Evolutionary conservation across 805 yeast genomes (phyloP), one percentile per base, ranked within the genome.

Genomic region (Cyberlindnera misumaiensis): DNA sequence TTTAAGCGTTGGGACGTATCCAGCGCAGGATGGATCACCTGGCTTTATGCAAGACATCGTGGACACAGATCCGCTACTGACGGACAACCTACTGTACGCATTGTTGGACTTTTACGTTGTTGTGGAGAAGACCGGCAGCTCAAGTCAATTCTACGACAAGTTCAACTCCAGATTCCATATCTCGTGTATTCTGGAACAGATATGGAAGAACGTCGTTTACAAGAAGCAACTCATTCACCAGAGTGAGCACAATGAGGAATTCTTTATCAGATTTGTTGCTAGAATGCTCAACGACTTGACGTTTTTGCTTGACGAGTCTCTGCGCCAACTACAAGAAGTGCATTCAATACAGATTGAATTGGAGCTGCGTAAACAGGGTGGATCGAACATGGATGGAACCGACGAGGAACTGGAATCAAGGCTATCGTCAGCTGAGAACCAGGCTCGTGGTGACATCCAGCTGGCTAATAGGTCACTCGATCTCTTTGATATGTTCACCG

Each of bases 251-350:
- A 77, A 84, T 49, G 81, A 82, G 26, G 88, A 84, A 42, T 90
- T 93, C 52, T 93, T 93, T 57, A 83, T 90, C 35, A 72, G 95
- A 52, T 88, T 93, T 56, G 84, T 90, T 42, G 98, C 98, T 1
- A 72, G 96, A 58, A 81, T 93, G 85, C 69, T 93, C 55, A 93
- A 93, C 60, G 98, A 93, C 60, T 80, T 94, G 11, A 93, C 98
- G 0, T 93, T 80, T 54, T 66, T 93, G 46, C 66, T 93, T 44
- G 97, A 93, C 60, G 98, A 93, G 61, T 82, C 96, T 1, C 72
- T 93, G 46, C 75, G 82, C 40, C 85, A 84, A 55, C 68, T 93
- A 45, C 71, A 77, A 22, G 80, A 78, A 24, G 89, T 93, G 36
- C 96, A 88, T 53, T 68, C 73, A 33, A 68, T 80, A 46, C 93